phyloP scores from a whole-genome alignment of 1,284 basidiomycete genomes.

The Fomitopsis palustris region DNA sequence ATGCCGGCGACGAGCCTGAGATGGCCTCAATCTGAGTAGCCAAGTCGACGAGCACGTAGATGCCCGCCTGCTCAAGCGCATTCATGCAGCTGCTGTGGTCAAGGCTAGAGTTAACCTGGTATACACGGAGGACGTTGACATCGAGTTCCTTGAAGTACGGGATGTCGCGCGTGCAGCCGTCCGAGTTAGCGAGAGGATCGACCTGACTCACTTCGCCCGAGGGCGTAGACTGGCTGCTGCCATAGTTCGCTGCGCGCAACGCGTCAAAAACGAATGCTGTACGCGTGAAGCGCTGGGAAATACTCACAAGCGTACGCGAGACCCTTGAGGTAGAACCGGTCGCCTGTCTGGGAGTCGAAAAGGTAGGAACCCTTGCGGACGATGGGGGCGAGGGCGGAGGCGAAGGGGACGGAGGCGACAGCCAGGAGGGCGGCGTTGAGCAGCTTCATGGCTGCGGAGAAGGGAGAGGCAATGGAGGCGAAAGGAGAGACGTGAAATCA shows the following conservation, averaged over 20 bases:
- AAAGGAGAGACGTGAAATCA: background rate
- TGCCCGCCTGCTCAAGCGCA: slow-evolving; percentile 6
- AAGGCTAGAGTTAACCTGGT: slow-evolving; percentile 9
- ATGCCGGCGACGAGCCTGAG: background rate
- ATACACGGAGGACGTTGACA: slow-evolving; percentile 8
- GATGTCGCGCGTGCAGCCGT: slow-evolving; percentile 6
- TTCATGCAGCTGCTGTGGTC: slow-evolving; percentile 9
- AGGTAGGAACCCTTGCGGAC: slow-evolving; percentile 7
- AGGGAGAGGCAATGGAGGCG: background rate
- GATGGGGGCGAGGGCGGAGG: slow-evolving; percentile 2
- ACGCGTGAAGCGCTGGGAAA: background rate
- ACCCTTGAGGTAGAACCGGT: slow-evolving; percentile 10
- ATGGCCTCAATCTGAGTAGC: slow-evolving; percentile 5
- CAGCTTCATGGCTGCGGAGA: slow-evolving; percentile 1
- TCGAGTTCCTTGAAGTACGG: slow-evolving; percentile 10
- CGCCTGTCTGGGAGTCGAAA: slow-evolving; percentile 6
- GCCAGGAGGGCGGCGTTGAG: slow-evolving; percentile 5
- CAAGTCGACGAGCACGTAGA: slow-evolving; percentile 8
- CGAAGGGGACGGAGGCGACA: slow-evolving; percentile 3
- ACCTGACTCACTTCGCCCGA: slow-evolving; percentile 5
- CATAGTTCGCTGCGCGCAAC: slow-evolving; percentile 3
- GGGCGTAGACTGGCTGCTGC: slow-evolving; percentile 1
- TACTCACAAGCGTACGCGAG: slow-evolving; percentile 6
- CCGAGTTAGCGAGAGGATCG: slow-evolving; percentile 7
- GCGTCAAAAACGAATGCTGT: background rate